Conservation (phyloP, 495 filamentous ascomycete species). For the Penicillium bovifimosum region DNA sequence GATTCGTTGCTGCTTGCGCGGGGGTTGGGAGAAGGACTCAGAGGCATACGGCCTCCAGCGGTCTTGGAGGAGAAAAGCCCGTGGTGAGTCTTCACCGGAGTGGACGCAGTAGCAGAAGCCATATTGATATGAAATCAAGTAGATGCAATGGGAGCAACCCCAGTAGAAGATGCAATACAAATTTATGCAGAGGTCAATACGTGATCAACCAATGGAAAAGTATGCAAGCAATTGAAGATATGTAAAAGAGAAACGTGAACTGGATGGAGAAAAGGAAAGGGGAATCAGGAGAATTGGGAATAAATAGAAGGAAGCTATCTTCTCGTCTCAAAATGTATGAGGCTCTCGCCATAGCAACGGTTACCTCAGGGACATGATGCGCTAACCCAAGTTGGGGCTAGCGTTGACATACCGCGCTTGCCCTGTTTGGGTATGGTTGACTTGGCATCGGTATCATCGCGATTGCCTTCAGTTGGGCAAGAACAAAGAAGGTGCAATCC, state of each 20-base stretch:
- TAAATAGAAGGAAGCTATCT: constrained; percentile 37
- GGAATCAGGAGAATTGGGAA: constrained; percentile 20
- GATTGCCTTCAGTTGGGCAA: neutral
- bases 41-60: constrained; percentile 87
- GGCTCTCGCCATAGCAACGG: constrained; percentile 37
- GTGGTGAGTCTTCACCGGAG: constrained; percentile 88
- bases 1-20: constrained; percentile 53
- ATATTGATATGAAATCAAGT: constrained; percentile 47
- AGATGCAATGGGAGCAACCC: constrained; percentile 8
- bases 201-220: constrained; percentile 16
- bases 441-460: constrained; percentile 15
- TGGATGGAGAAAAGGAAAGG: neutral
- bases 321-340: constrained; percentile 21
- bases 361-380: constrained; percentile 36
- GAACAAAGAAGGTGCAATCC: neutral
- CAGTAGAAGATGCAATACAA: constrained; percentile 9
- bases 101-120: constrained; percentile 84
- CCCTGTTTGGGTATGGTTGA: constrained; percentile 16
- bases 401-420: constrained; percentile 26
- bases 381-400: constrained; percentile 19
- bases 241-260: constrained; percentile 15
- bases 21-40: constrained; percentile 83
- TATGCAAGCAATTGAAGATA: constrained; percentile 20
- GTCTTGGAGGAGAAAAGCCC: constrained; percentile 88
- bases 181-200: constrained; percentile 13